Base-by-base conservation (phyloP, 257 asterid genomes). In the Anisodus acutangulus region DNA sequence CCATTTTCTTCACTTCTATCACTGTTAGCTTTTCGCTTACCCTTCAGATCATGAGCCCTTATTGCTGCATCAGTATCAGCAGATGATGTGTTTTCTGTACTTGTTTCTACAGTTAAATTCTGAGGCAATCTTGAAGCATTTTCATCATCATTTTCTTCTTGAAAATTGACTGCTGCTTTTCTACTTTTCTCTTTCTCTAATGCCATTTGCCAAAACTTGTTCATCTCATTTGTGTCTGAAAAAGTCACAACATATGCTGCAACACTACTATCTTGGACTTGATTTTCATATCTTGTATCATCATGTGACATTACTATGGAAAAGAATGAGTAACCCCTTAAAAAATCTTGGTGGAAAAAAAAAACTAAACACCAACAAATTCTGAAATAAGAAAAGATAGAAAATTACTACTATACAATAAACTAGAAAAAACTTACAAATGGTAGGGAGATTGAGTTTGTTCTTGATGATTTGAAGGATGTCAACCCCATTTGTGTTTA, bases 241-340 rank as follows among this genome's bases (percentile, higher is more conserved):
- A 90, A 87, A 35, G 67, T 67, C n/a, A 91, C 55, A 51, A 86
- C 53, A 9, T 91, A 92, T 3, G 90, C 92, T 41, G 93, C 81
- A 78, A 86, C 85, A 55, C 82, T 87, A 54, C 83, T 39, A 11
- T 85, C 88, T 62, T 85, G 83, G 59, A 79, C 91, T 78, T 85
- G 81, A 51, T 89, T 82, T 78, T n/a, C 86, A 12, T 84, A 64
- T 79, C 67, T 87, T 83, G 5, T 54, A 85, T 88, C 87, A 76
- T 89, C 92, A 51, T 88, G 86, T 41, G 84, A 86, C 91, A 92
- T 89, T 80, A 87, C 98, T 95, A 90, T 87, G 86, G 57, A 8
- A 51, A 8, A 79, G 19, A 51, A 86, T n/a, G 17, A 55, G 67
- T 55, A 84, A 19, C 78, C 22, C 39, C 10, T 39, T 26, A 10